Evolutionary conservation across 345 rosid genomes (phyloP), one percentile per base, ranked within the genome.

Genomic region (Ceriops decandra): DNA sequence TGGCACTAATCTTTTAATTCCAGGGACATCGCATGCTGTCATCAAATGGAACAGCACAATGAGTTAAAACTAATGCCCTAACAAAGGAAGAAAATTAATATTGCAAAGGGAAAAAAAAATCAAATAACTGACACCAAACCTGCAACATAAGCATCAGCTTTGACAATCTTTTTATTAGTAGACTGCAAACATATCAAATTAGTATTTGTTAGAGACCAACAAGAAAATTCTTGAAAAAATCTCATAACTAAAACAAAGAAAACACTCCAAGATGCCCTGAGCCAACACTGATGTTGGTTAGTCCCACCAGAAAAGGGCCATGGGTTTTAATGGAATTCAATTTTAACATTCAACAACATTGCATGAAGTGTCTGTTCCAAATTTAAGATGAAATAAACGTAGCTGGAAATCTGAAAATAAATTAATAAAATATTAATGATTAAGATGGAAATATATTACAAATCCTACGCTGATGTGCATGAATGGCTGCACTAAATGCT

Each of bases 111-210:
- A 21, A 30, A 28, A 35, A 35, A 68, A 60, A 66, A 47, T 35
- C n/a, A 30, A 6, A 49, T 31, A 59, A 52, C 57, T 26, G 33
- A 68, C 57, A 3, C 66, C 77, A 28, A 42, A 85, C 96, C 96
- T 70, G 90, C 99, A 70, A 95, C 93, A 74, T 91, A 95, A 51
- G 88, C 99, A 87, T 95, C 97, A n/a, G 99, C 99, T 77, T 77
- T 86, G 63, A 83, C 89, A 57, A 84, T 67, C 81, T 90, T 82
- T 83, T 90, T 95, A 57, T 84, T 72, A 17, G 97, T 95, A 68
- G 99, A 88, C 99, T 95, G 85, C 70, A 52, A 66, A 42, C 52
- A 57, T 79, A 72, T 17, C n/a, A 21, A 67, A 66, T 2, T 17
- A 30, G 15, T 42, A 60, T 56, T 60, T 28, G 16, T 54, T 53